phyloP scores from a whole-genome alignment of 192 early-diverging fungal species.

The Chytriomyces confervae region DNA sequence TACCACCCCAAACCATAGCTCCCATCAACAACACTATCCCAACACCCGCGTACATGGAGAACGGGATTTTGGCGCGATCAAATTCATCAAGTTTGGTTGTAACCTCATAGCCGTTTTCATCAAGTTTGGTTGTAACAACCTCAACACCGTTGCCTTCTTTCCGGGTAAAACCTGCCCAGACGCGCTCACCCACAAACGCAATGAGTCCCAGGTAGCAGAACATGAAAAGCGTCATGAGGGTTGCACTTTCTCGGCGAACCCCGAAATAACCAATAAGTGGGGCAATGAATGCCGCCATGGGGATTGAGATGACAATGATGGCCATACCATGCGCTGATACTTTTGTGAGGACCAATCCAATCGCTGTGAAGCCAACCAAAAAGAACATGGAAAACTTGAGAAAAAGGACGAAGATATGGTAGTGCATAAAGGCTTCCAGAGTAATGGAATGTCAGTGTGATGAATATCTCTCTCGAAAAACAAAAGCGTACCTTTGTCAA shows the following conservation, averaged over 20 bases:
- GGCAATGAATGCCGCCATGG: neutral
- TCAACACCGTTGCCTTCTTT: no score
- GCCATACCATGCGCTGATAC: neutral
- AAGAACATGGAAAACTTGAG: constrained; percentile 32
- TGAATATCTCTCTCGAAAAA: no score
- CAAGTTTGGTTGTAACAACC: no score
- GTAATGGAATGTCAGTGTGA: neutral
- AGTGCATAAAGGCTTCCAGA: neutral
- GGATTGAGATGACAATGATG: neutral
- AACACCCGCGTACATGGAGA: constrained; percentile 19
- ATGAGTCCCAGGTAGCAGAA: neutral
- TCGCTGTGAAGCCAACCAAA: constrained; percentile 11
- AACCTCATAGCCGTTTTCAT: no score
- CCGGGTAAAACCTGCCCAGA: constrained; percentile 1
- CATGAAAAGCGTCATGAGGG: constrained; percentile 5
- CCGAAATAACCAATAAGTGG: constrained; percentile 16
- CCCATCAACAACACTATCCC: neutral
- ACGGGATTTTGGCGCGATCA: constrained; percentile 9
- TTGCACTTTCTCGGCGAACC: constrained; percentile 3
- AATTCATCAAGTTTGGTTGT: neutral
- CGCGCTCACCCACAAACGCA: constrained; percentile 14
- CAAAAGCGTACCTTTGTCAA: neutral
- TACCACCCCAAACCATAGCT: neutral
- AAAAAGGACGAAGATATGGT: constrained; percentile 23
- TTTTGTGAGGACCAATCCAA: constrained; percentile 21